These are phyloP conservation scores for Pichia gijzeniarum DNA, from an alignment of 805 yeast species.

Conservation along the genomic window DNA sequence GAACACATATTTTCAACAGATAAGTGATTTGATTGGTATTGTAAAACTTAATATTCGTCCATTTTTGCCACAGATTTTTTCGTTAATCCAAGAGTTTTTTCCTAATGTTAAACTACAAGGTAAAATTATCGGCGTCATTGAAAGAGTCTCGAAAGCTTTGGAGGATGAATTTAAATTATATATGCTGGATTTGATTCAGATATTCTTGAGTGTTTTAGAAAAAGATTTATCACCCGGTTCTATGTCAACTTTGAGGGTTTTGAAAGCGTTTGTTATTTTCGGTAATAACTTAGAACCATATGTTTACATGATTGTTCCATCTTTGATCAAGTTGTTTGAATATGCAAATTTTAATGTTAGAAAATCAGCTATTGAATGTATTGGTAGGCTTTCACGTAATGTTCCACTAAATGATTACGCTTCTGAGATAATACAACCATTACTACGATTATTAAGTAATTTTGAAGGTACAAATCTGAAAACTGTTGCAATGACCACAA, in stretches of 20 bases:
- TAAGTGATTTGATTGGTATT: constrained; percentile 69
- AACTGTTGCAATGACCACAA: constrained; percentile 64
- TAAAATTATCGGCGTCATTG: constrained; percentile 73
- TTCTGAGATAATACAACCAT: constrained; percentile 81
- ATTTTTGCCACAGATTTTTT: constrained; percentile 67
- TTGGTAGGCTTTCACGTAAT: constrained; percentile 72
- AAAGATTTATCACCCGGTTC: constrained; percentile 58
- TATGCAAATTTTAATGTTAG: constrained; percentile 54
- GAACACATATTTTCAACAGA: constrained; percentile 84
- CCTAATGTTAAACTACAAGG: constrained; percentile 57
- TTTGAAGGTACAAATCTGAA: constrained; percentile 47
- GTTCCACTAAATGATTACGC: constrained; percentile 81
- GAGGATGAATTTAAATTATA: constrained; percentile 89
- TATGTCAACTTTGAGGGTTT: constrained; percentile 61
- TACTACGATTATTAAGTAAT: constrained; percentile 55
- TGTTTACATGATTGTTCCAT: constrained; percentile 81
- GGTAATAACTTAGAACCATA: constrained; percentile 87
- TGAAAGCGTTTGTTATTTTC: constrained; percentile 78
- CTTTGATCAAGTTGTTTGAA: constrained; percentile 75
- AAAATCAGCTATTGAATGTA: constrained; percentile 69
- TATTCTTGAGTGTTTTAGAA: constrained; percentile 70
- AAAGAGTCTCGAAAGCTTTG: constrained; percentile 75
- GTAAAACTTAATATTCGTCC: constrained; percentile 90
- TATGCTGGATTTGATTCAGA: constrained; percentile 69
- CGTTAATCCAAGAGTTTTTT: constrained; percentile 70